Conservation (phyloP, 257 asterid genomes). For the Parsonsia alboflavescens region DNA sequence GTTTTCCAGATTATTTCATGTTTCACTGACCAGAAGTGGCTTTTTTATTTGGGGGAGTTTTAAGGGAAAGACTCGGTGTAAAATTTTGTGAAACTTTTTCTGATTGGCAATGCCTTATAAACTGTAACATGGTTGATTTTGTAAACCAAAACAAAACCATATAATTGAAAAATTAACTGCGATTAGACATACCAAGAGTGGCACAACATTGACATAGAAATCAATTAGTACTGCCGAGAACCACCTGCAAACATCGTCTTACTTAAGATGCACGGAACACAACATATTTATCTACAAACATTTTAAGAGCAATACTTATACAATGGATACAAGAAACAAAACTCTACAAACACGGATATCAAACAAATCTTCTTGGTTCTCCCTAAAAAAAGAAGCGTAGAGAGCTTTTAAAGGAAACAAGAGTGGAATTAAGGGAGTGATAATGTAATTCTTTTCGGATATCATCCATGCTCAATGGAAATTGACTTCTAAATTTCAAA, state of each 20-base stretch:
- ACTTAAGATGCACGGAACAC: constrained; percentile 4
- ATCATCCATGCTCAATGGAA: background rate
- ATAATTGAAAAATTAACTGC: background rate
- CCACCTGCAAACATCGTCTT: constrained; percentile 58
- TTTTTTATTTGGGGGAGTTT: too few species aligned
- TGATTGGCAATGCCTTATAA: too few species aligned
- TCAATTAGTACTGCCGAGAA: constrained; percentile 60
- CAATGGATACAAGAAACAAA: background rate
- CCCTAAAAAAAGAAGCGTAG: background rate
- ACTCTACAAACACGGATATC: background rate
- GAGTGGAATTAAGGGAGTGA: background rate
- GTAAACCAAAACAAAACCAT: background rate
- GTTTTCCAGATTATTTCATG: too few species aligned
- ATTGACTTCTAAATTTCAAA: background rate
- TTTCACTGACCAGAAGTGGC: too few species aligned
- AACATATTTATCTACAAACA: background rate
- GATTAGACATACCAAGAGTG: constrained; percentile 51
- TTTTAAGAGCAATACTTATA: background rate
- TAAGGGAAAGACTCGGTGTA: too few species aligned
- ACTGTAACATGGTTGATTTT: too few species aligned
- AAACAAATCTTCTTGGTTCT: background rate
- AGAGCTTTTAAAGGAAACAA: background rate
- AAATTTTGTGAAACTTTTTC: too few species aligned
- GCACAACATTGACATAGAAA: constrained; percentile 51
- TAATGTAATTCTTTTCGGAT: background rate